Evolutionary conservation across 2,329 filamentous ascomycete genomes (phyloP).

Genomic region (Elsinoe arachidis): DNA sequence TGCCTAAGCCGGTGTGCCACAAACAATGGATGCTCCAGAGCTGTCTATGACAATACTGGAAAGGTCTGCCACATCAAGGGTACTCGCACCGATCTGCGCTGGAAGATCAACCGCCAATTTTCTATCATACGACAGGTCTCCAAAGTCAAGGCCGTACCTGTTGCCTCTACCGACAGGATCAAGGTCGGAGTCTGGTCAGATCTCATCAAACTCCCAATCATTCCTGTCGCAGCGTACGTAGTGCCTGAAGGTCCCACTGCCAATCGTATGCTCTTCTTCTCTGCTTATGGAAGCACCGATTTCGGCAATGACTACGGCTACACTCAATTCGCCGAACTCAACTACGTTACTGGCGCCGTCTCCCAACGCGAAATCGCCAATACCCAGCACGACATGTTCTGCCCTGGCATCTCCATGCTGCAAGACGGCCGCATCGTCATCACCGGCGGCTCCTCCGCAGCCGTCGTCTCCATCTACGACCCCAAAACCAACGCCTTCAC

Average conservation of each 20-base stretch:
- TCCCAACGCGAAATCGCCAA: conserved; percentile 23
- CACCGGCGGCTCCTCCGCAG: conserved; percentile 44
- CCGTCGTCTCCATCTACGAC: conserved; percentile 41
- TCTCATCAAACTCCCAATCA: background rate
- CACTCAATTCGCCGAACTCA: background rate
- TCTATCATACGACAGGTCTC: background rate
- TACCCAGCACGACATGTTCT: conserved; percentile 48
- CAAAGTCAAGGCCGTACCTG: background rate
- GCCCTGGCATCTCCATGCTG: conserved; percentile 46
- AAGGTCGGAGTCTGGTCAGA: background rate
- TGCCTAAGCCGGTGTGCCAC: background rate
- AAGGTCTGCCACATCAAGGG: conserved; percentile 1
- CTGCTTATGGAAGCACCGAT: background rate
- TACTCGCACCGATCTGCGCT: background rate
- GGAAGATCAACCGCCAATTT: background rate
- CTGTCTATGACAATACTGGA: background rate
- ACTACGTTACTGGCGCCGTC: background rate
- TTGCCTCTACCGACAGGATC: background rate
- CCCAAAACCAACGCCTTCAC: conserved; percentile 31
- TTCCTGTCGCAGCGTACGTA: background rate
- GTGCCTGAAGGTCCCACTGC: background rate
- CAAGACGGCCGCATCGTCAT: conserved; percentile 43
- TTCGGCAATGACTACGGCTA: background rate
- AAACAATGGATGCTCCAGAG: background rate
- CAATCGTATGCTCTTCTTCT: background rate